phyloP scores from a whole-genome alignment of 129 eudicot species.

The Helianthus tuberosus region DNA sequence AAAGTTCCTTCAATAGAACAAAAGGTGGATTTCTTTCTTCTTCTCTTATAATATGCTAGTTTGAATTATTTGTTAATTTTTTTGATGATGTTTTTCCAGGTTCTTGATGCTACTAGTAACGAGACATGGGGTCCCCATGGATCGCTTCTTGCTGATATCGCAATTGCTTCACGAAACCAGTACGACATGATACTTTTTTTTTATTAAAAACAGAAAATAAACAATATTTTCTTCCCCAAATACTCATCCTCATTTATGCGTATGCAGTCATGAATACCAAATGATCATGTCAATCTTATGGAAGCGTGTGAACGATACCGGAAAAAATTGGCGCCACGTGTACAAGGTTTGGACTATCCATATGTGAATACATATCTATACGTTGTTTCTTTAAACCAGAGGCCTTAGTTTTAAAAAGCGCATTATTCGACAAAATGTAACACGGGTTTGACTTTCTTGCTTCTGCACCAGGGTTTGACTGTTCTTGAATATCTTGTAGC shows the following conservation, averaged over 20 bases:
- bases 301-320: conserved; percentile 93
- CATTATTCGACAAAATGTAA: conserved; percentile 13
- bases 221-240: background rate
- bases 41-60: background rate
- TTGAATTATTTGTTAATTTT: too few species aligned
- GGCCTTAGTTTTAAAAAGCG: background rate
- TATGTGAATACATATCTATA: background rate
- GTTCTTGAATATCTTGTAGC: conserved; percentile 97
- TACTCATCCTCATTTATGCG: conserved; percentile 23
- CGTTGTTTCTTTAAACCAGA: background rate
- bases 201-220: background rate
- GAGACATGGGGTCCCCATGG: conserved; percentile 99
- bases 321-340: conserved; percentile 99
- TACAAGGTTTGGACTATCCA: conserved; percentile 68
- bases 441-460: conserved; percentile 7
- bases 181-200: conserved; percentile 30
- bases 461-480: conserved; percentile 76
- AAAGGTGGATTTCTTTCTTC: conserved; percentile 55
- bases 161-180: conserved; percentile 95
- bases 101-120: conserved; percentile 98
- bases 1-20: conserved; percentile 96
- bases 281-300: conserved; percentile 91
- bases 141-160: conserved; percentile 94
- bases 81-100: conserved; percentile 40
- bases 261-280: conserved; percentile 90